Evolutionary conservation across 768 basidiomycete genomes (phyloP).

Genomic region (Psilocybe cyanescens): DNA sequence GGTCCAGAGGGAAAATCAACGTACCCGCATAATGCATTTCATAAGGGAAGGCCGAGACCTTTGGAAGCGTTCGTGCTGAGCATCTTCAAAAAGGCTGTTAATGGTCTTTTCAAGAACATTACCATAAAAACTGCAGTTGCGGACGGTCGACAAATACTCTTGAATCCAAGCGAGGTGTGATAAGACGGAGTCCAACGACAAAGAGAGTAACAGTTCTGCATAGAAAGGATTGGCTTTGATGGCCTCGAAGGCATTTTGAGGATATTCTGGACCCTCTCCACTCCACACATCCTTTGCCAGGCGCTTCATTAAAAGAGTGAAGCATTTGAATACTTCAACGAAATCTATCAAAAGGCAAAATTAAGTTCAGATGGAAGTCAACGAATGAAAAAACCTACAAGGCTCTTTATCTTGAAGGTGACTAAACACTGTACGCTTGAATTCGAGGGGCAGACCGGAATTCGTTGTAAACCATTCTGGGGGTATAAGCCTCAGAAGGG

Average conservation of each 20-base stretch:
- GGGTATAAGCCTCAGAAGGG: slow-evolving; percentile 59
- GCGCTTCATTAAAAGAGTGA: slow-evolving; percentile 63
- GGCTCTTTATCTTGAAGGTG: slow-evolving; percentile 38
- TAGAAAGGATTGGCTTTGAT: slow-evolving; percentile 79
- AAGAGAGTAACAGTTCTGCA: slow-evolving; percentile 44
- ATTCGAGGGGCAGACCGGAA: slow-evolving; percentile 38
- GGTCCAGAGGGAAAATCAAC: slow-evolving; percentile 27
- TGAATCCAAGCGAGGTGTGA: slow-evolving; percentile 69
- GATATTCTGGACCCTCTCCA: slow-evolving; percentile 71
- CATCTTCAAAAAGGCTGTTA: slow-evolving; percentile 77
- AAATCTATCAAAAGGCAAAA: slow-evolving; percentile 51
- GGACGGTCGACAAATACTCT: slow-evolving; percentile 63
- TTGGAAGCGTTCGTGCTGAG: slow-evolving; percentile 78
- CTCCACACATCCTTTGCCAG: slow-evolving; percentile 65
- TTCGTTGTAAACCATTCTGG: slow-evolving; percentile 38
- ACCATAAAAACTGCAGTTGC: slow-evolving; percentile 49
- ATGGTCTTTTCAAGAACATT: slow-evolving; percentile 75
- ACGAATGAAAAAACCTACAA: slow-evolving; percentile 35
- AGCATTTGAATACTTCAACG: slow-evolving; percentile 56
- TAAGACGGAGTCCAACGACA: slow-evolving; percentile 35
- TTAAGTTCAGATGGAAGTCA: slow-evolving; percentile 34
- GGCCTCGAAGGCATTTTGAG: slow-evolving; percentile 78
- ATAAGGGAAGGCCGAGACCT: slow-evolving; percentile 63
- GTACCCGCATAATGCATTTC: slow-evolving; percentile 63
- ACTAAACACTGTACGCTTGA: slow-evolving; percentile 57